Percentiles rank a stretch among this genome's conserved stretches.
phyloP scores from a whole-genome alignment of 2,329 filamentous ascomycete species.

The Pseudogymnoascus sp. region DNA sequence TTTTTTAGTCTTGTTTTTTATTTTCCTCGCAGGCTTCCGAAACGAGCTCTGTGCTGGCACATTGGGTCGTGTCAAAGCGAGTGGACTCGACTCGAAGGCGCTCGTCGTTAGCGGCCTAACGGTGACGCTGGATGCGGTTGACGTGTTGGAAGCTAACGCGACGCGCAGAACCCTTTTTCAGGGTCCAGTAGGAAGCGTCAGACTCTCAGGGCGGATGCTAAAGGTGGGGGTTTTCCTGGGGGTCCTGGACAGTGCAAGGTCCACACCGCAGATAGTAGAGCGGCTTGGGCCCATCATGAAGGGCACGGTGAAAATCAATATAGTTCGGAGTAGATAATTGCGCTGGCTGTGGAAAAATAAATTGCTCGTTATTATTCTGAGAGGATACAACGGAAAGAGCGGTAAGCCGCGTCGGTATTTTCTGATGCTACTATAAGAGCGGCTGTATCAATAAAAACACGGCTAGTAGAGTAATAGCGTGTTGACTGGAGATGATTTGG shows the following conservation, averaged over 20 bases:
- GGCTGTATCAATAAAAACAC: not conserved
- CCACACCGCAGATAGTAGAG: not conserved
- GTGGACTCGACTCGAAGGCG: not conserved
- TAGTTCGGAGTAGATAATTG: not conserved
- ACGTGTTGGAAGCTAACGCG: slow-evolving; percentile 1
- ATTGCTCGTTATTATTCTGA: not conserved
- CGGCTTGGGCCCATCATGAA: not conserved
- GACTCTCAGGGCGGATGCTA: not conserved
- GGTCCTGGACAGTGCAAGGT: not conserved
- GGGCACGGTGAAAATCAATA: not conserved
- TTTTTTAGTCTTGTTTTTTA: not conserved
- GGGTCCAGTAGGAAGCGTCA: not conserved
- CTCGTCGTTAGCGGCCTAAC: not conserved
- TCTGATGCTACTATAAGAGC: not conserved
- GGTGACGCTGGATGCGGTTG: not conserved
- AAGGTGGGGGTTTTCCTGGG: not conserved
- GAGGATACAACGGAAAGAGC: not conserved
- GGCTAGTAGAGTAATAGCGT: not conserved
- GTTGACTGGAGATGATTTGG: not conserved
- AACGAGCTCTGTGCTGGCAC: not conserved
- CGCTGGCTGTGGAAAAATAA: not conserved
- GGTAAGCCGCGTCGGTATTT: slow-evolving; percentile 1
- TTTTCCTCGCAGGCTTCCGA: not conserved
- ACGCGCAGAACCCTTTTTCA: slow-evolving; percentile 4
- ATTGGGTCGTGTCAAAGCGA: not conserved